Conservation (phyloP, 1,139 yeast species). For the Geotrichum reessii region DNA sequence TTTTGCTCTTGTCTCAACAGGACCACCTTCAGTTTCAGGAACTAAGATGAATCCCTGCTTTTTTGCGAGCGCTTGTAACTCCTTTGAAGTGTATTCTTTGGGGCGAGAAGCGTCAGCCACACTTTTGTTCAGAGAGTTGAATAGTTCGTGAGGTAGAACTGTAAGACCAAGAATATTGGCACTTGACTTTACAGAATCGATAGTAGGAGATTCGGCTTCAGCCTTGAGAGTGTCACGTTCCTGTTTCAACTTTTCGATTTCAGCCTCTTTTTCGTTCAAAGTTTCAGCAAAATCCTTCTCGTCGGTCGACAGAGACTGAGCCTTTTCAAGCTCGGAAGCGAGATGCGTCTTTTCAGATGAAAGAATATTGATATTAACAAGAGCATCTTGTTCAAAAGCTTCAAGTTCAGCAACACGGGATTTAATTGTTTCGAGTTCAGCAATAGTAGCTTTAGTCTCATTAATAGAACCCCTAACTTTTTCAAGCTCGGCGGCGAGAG, state of each 20-base stretch:
- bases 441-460: background rate
- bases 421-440: background rate
- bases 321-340: constrained; percentile 1
- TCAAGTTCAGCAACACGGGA: background rate
- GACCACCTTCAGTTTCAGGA: constrained; percentile 15
- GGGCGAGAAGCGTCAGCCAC: constrained; percentile 15
- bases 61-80: constrained; percentile 7
- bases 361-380: background rate
- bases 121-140: constrained; percentile 12
- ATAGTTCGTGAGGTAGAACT: constrained; percentile 16
- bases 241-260: constrained; percentile 4
- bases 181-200: constrained; percentile 15
- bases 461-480: background rate
- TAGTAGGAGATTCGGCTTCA: constrained; percentile 9
- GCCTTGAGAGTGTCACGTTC: constrained; percentile 9
- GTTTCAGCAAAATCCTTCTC: background rate
- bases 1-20: constrained; percentile 12
- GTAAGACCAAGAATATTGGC: constrained; percentile 14
- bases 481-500: background rate
- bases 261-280: background rate
- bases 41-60: constrained; percentile 17
- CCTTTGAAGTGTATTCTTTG: constrained; percentile 8
- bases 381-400: background rate
- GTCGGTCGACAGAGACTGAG: background rate
- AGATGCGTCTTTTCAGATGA: constrained; percentile 1